Base-by-base conservation (phyloP, 2,329 filamentous ascomycete genomes). In the Trichoderma arundinaceum region DNA sequence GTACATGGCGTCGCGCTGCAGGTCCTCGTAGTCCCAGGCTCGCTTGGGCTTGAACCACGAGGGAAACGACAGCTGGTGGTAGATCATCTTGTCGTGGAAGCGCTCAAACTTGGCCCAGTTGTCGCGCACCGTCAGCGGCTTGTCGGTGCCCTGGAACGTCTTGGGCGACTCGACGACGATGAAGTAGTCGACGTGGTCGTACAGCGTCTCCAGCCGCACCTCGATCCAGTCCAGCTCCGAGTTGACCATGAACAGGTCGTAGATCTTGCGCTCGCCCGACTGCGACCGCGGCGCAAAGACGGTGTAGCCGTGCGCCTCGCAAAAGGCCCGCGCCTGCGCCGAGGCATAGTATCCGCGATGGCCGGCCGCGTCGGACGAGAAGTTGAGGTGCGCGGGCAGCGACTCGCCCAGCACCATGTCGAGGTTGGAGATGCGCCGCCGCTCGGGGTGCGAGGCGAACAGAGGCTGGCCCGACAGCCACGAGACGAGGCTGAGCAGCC, bases 171-270 rank as follows among this genome's bases (percentile, higher is more conserved):
- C 88, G 58, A 89, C 81, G 39, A 90, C 81, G 71, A 90, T 79
- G 70, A 88, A 90, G 75, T 88, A 88, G 76, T 90, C 87, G 66
- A 90, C 86, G 48, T 83, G 76, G 44, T 83, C 74, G 65, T 84
- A 83, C 15, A 88, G 81, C 2, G 84, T 84, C 70, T 86, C 81
- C 3, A 90, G 78, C 10, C 86, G 84, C 54, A 90, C 84, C 73
- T 90, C 87, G 48, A 90, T 80, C 81, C 86, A 88, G 75, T 90
- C 87, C 12, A 90, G 79, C 75, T 90, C 88, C 2, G 80, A 83
- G 69, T 87, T 88, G 70, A 89, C 76, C 79, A 89, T 83, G 70
- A 88, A 80, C 1, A 90, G 78, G 72, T 90, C 88, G 66, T 76
- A 77, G 33, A 77, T 68, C 64, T 75, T 77, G 69, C 74, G 75